Evolutionary conservation across 2,329 filamentous ascomycete genomes (phyloP).

Genomic region (Exophiala xenobiotica): DNA sequence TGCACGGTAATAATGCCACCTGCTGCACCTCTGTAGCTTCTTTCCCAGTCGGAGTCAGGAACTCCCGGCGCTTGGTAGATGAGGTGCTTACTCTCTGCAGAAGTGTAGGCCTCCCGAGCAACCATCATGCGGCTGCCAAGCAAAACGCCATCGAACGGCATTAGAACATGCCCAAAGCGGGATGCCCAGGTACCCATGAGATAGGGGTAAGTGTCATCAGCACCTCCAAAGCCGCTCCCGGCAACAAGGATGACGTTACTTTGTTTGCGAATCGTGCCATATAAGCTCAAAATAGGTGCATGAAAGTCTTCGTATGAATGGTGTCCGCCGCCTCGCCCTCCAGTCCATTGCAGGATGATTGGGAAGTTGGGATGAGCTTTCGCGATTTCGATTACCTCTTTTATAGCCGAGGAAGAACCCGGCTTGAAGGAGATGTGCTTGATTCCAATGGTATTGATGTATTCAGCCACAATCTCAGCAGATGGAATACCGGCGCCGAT

Average conservation of each 20-base stretch:
- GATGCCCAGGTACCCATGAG: conserved; percentile 86
- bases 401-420: conserved; percentile 82
- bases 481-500: conserved; percentile 93
- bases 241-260: conserved; percentile 86
- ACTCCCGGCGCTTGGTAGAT: conserved; percentile 83
- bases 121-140: conserved; percentile 96
- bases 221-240: conserved; percentile 85
- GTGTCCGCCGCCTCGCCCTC: conserved; percentile 88
- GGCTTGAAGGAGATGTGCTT: conserved; percentile 96
- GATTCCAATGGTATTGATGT: conserved; percentile 86
- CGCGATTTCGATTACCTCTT: conserved; percentile 86
- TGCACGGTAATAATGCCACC: conserved; percentile 95
- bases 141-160: conserved; percentile 90
- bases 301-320: conserved; percentile 97
- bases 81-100: conserved; percentile 80
- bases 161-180: conserved; percentile 80
- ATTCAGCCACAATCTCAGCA: conserved; percentile 87
- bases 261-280: conserved; percentile 78
- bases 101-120: conserved; percentile 87
- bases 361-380: conserved; percentile 92
- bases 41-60: conserved; percentile 81
- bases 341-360: conserved; percentile 92
- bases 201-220: conserved; percentile 89
- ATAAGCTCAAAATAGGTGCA: conserved; percentile 86
- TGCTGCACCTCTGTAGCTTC: conserved; percentile 85